Evolutionary conservation across 2,329 filamentous ascomycete species (phyloP), one percentile per base, ranked within the genome.

Genomic region (Penicillium polonicum): DNA sequence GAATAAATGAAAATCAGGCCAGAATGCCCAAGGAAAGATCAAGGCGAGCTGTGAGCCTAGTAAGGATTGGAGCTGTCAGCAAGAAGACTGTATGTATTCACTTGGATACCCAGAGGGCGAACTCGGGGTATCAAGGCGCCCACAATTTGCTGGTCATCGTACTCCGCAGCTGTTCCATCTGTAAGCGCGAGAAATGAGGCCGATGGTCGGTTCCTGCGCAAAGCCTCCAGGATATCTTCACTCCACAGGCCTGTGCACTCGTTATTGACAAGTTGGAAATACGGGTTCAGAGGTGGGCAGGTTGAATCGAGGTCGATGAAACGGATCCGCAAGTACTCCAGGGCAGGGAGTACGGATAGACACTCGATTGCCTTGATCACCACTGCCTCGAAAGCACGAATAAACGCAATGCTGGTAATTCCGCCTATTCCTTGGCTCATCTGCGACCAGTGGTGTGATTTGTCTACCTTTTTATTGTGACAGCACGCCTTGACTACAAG

Each of bases 401-500:
- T 90, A 62, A 91, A 92, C 31, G 84, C 80, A 77, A 88, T 83
- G 65, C 90, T 88, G 21, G 86, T 87, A 59, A 91, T 88, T 0
- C 88, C 87, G 2, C 86, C 88, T 3, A 35, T 12, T 17, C 45
- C 45, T 9, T 7, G 21, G 15, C 21, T 25, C 19, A 35, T 23
- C 31, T 48, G 45, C 5, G 19, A 35, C 45, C 31, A 48, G 31
- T 48, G 19, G 13, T 48, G 19, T 19, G 31, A 25, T 23, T 5
- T n/a, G 31, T 48, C 19, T 6, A 23, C 19, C 31, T n/a, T 15
- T 9, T n/a, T 15, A 10, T 73, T 70, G 4, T 87, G 83, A 65
- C 89, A 92, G 70, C 87, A 88, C 60, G 90, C 90, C 75, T 90
- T 90, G 55, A 91, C 86, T 0, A 87, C 87, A 44, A 91, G 74